These are phyloP conservation scores for Heliamphora ciliata DNA, from an alignment of 179 eudicot species.

Conservation along the genomic window DNA sequence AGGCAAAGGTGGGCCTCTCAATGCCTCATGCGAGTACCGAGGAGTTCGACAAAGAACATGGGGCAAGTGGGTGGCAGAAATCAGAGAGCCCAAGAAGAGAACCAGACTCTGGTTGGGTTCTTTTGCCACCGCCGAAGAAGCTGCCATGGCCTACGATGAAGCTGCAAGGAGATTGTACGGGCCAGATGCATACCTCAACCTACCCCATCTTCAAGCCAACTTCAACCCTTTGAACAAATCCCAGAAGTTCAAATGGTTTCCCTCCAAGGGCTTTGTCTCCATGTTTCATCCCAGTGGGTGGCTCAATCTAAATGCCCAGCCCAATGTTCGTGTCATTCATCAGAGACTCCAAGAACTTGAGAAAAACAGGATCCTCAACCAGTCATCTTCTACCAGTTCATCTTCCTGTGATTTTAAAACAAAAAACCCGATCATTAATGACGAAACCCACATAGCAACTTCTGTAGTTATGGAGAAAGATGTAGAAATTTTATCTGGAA, in stretches of 20 bases:
- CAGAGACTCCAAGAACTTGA: slow-evolving; percentile 75
- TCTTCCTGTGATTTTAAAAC: slow-evolving; percentile 19
- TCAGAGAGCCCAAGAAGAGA: slow-evolving; percentile 79
- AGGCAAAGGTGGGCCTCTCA: slow-evolving; percentile 85
- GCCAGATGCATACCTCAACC: slow-evolving; percentile 79
- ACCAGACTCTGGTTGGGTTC: slow-evolving; percentile 86
- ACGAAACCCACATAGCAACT: slow-evolving; percentile 1
- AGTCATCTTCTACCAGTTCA: slow-evolving; percentile 24
- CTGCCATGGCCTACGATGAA: slow-evolving; percentile 95
- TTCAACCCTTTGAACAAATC: slow-evolving; percentile 71
- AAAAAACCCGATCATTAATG: not conserved
- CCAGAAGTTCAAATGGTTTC: slow-evolving; percentile 57
- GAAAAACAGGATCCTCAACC: slow-evolving; percentile 31
- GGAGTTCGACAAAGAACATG: slow-evolving; percentile 83
- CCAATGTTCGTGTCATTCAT: slow-evolving; percentile 69
- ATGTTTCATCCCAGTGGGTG: slow-evolving; percentile 44
- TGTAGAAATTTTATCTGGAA: slow-evolving; percentile 19
- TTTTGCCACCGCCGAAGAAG: slow-evolving; percentile 82
- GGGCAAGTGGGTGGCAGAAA: slow-evolving; percentile 95
- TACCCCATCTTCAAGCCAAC: slow-evolving; percentile 55
- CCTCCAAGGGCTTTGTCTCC: slow-evolving; percentile 46
- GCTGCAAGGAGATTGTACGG: slow-evolving; percentile 86
- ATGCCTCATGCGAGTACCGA: slow-evolving; percentile 58
- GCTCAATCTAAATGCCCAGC: slow-evolving; percentile 77
- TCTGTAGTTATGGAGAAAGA: slow-evolving; percentile 16